phyloP scores from a whole-genome alignment of 225 moss, liverwort and hornwort species.

The Pseudisothecium myosuroides region DNA sequence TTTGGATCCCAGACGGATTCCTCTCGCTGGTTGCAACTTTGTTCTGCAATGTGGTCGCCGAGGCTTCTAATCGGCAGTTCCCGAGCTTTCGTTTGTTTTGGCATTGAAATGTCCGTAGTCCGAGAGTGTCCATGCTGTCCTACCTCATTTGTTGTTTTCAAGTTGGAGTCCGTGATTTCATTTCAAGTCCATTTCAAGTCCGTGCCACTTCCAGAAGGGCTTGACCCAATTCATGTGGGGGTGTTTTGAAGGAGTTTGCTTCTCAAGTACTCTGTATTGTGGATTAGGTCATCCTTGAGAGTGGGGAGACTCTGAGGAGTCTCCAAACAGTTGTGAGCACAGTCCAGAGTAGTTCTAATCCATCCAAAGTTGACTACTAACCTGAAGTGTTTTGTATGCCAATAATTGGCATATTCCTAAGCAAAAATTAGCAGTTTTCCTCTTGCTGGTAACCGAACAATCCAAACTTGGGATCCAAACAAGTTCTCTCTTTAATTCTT shows the following conservation, averaged over 20 bases:
- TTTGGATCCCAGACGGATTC: not conserved
- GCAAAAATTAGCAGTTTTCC: not conserved
- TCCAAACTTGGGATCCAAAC: not conserved
- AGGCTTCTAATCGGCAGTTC: not conserved
- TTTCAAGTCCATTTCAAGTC: not conserved
- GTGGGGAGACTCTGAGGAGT: no score
- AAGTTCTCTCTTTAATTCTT: not conserved
- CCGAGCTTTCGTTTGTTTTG: no score
- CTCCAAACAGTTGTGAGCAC: not conserved
- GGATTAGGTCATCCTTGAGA: not conserved
- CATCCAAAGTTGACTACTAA: not conserved
- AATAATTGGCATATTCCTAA: no score
- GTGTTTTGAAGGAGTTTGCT: not conserved
- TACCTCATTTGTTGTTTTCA: not conserved
- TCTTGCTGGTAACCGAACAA: not conserved
- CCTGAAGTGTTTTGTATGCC: not conserved
- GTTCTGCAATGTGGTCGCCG: not conserved
- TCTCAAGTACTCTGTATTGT: no score
- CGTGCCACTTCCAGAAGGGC: not conserved
- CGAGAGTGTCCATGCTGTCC: not conserved
- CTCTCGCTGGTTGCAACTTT: not conserved
- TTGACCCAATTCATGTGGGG: not conserved
- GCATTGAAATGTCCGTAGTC: not conserved
- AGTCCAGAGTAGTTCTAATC: not conserved
- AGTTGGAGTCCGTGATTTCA: not conserved